phyloP scores from a whole-genome alignment of 192 early-diverging fungal genomes.

The Coemansia sp. region DNA sequence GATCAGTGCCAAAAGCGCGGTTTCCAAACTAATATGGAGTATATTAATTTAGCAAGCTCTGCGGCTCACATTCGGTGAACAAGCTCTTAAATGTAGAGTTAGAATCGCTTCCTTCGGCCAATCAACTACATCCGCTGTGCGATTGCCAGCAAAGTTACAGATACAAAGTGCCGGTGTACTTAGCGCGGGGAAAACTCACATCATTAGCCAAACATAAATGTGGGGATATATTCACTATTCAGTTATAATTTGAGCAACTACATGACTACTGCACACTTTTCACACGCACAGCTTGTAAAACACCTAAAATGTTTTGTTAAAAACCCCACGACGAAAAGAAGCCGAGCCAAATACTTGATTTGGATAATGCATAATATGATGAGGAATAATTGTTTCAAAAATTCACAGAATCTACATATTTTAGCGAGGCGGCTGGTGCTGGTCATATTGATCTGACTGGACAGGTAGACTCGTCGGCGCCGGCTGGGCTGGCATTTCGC shows the following conservation, averaged over 20 bases:
- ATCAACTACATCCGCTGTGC: not conserved
- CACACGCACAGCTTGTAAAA: not conserved
- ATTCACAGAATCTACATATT: slow-evolving; percentile 9
- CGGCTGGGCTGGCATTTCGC: not conserved
- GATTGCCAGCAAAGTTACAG: not conserved
- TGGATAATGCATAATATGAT: not conserved
- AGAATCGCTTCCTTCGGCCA: not conserved
- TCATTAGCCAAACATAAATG: not conserved
- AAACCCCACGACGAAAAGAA: not conserved
- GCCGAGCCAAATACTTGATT: not conserved
- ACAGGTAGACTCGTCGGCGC: not conserved
- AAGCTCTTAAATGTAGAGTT: not conserved
- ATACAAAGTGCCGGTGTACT: not conserved
- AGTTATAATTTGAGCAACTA: not conserved
- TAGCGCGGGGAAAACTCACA: not conserved
- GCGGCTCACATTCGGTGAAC: not conserved
- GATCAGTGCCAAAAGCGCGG: not conserved
- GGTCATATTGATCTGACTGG: not conserved
- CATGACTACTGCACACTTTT: not conserved
- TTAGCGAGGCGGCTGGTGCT: not conserved
- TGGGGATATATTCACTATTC: not conserved
- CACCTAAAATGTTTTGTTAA: not conserved
- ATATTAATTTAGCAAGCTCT: not conserved
- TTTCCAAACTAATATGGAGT: not conserved
- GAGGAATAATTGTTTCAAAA: not conserved